These are phyloP conservation scores for Pelargonium nanum DNA, from an alignment of 345 rosid genomes.

Conservation along the genomic window DNA sequence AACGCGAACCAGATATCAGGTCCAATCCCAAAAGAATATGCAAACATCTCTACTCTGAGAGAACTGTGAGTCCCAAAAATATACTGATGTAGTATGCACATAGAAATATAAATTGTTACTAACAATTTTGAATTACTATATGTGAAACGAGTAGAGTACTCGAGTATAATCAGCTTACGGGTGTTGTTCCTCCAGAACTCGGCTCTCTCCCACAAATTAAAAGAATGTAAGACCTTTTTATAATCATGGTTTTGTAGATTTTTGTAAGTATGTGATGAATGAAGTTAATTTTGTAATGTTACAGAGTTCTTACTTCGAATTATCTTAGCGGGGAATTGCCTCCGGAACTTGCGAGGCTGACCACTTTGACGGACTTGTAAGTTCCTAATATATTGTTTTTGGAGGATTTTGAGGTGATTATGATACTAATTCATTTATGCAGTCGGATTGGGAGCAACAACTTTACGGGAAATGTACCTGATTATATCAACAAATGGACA, in stretches of 20 bases:
- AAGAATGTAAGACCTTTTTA: background rate
- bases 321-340: slow-evolving; percentile 17
- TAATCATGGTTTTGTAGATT: fast-evolving
- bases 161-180: slow-evolving; percentile 10
- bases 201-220: background rate
- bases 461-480: slow-evolving; percentile 7
- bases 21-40: slow-evolving; percentile 10
- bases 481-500: slow-evolving; percentile 10
- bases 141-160: background rate
- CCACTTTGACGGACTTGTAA: slow-evolving; percentile 1
- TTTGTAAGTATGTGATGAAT: background rate
- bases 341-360: slow-evolving; percentile 7
- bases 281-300: background rate
- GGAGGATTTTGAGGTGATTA: background rate
- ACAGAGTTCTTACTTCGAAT: slow-evolving; percentile 15
- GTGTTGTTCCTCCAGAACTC: slow-evolving; percentile 5
- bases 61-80: slow-evolving; percentile 3
- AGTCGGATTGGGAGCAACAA: slow-evolving; percentile 7
- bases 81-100: no score
- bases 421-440: background rate
- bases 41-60: slow-evolving; percentile 5
- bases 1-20: slow-evolving; percentile 8
- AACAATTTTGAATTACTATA: no score
- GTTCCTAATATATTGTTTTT: background rate
- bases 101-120: no score